phyloP scores from a whole-genome alignment of 495 filamentous ascomycete genomes.

The Penicillium manginii region DNA sequence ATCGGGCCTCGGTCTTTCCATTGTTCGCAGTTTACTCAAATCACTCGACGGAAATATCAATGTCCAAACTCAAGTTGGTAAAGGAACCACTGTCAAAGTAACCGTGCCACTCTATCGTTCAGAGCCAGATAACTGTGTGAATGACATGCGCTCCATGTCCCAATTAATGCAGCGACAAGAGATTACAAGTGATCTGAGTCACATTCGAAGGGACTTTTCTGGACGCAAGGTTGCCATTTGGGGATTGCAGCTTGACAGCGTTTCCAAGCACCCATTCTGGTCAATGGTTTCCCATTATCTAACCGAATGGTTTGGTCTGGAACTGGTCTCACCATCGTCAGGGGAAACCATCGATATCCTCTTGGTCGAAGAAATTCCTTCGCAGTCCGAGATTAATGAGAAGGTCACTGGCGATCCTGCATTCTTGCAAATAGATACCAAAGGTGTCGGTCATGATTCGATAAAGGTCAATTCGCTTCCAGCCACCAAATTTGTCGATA shows the following conservation, averaged over 20 bases:
- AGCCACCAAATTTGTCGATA: conserved; percentile 31
- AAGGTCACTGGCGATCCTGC: conserved; percentile 14
- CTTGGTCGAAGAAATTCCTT: conserved; percentile 35
- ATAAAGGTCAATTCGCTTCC: conserved; percentile 24
- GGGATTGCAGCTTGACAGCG: conserved; percentile 28
- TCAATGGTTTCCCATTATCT: conserved; percentile 32
- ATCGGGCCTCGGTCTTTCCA: conserved; percentile 48
- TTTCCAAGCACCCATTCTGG: conserved; percentile 25
- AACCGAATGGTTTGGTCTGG: conserved; percentile 49
- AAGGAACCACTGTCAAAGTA: conserved; percentile 55
- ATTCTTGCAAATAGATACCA: conserved; percentile 35
- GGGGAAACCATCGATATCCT: conserved; percentile 33
- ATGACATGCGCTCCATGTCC: conserved; percentile 7
- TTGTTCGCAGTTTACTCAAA: conserved; percentile 45
- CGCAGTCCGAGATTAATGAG: conserved; percentile 11
- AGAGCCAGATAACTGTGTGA: conserved; percentile 17
- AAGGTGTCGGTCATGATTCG: conserved; percentile 26
- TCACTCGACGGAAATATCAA: conserved; percentile 46
- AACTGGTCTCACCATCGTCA: conserved; percentile 33
- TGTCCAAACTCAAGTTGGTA: conserved; percentile 40
- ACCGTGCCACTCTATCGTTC: conserved; percentile 42
- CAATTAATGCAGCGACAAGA: conserved; percentile 15
- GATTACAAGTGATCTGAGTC: conserved; percentile 11
- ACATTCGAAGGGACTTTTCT: conserved; percentile 26
- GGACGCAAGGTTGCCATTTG: conserved; percentile 39